These are phyloP conservation scores for Globisporangium solare DNA, from an alignment of 352 stramenopile species.

Conservation along the genomic window DNA sequence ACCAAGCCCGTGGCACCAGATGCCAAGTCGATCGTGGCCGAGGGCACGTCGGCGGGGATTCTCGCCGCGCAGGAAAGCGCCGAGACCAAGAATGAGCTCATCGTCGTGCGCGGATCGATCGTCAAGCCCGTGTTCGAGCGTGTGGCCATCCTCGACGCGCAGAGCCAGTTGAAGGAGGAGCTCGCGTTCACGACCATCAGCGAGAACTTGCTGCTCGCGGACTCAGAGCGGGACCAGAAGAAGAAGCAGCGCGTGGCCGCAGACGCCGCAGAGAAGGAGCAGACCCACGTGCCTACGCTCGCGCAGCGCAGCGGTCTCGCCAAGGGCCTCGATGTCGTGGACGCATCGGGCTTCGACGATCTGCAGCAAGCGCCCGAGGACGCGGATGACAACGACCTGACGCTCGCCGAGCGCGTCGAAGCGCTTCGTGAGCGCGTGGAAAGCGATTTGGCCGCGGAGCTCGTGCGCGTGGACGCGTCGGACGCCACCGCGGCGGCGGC, in stretches of 20 bases:
- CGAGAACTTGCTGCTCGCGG: conserved; percentile 57
- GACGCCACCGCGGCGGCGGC: conserved; percentile 15
- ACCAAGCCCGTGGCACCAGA: conserved; percentile 63
- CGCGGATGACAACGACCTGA: conserved; percentile 52
- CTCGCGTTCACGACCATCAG: conserved; percentile 56
- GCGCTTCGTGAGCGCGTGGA: conserved; percentile 74
- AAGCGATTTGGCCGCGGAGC: conserved; percentile 54
- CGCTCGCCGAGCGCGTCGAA: conserved; percentile 73
- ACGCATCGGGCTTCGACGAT: conserved; percentile 68
- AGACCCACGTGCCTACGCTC: conserved; percentile 72
- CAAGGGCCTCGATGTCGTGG: conserved; percentile 54
- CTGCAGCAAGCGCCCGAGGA: conserved; percentile 26
- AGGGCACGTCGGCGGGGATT: conserved; percentile 35
- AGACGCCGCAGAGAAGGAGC: conserved; percentile 34
- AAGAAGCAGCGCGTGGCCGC: conserved; percentile 63
- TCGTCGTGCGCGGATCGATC: conserved; percentile 64
- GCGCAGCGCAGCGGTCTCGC: conserved; percentile 52
- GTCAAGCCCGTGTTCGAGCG: conserved; percentile 80
- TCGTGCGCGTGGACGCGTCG: conserved; percentile 40
- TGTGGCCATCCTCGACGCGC: conserved; percentile 52
- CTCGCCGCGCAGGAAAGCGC: conserved; percentile 34
- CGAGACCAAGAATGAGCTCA: conserved; percentile 27
- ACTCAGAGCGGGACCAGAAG: conserved; percentile 25
- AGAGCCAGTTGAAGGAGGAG: conserved; percentile 50
- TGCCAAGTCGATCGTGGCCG: conserved; percentile 27